phyloP scores from a whole-genome alignment of 306 rosid genomes.

The Citrullus amarus region DNA sequence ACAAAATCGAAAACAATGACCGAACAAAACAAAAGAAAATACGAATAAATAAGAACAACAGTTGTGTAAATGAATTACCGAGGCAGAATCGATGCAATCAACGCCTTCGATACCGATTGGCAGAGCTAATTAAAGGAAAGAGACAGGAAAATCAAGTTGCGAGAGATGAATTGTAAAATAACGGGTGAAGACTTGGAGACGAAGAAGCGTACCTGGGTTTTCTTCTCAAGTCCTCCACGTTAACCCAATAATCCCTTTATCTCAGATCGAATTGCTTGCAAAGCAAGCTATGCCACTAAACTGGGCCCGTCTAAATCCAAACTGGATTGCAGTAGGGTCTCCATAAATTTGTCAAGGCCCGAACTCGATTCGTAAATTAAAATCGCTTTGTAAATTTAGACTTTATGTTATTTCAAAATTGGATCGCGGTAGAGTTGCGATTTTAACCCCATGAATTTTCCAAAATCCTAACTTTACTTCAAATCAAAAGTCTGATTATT shows the following conservation, averaged over 20 bases:
- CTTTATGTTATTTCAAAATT: too few species aligned
- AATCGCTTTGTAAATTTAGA: too few species aligned
- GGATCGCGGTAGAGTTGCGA: too few species aligned
- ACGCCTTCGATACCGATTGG: not conserved
- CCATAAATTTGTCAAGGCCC: too few species aligned
- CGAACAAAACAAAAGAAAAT: not conserved
- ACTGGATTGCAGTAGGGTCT: too few species aligned
- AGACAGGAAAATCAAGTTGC: not conserved
- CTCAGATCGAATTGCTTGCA: not conserved
- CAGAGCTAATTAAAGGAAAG: not conserved
- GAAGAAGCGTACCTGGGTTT: constrained; percentile 8
- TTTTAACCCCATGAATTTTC: too few species aligned
- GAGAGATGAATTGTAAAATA: not conserved
- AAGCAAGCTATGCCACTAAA: not conserved
- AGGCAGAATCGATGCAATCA: not conserved
- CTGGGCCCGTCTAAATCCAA: not conserved
- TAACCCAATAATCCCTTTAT: not conserved
- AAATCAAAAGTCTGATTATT: too few species aligned
- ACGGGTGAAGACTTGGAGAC: not conserved
- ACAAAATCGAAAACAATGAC: not conserved
- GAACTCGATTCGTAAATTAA: too few species aligned
- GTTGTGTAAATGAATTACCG: not conserved
- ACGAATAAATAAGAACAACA: not conserved
- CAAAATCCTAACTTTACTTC: too few species aligned
- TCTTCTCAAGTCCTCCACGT: not conserved